These are phyloP conservation scores for Talaromyces atroroseus DNA, from an alignment of 2,329 filamentous ascomycete species.

Conservation along the genomic window DNA sequence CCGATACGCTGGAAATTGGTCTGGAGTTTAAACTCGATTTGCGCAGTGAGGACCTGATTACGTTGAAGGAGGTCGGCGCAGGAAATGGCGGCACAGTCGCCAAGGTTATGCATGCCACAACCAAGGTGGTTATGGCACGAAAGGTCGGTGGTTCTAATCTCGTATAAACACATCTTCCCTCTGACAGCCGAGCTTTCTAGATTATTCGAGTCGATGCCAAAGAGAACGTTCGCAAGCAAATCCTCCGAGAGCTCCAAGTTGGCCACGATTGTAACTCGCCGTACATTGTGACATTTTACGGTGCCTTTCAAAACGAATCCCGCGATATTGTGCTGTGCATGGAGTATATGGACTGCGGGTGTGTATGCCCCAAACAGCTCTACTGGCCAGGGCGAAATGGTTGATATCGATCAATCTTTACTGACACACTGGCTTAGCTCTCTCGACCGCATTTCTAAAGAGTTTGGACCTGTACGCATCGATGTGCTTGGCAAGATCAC, in stretches of 20 bases:
- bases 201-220: constrained; percentile 98
- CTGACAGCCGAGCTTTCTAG: constrained; percentile 42
- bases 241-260: constrained; percentile 93
- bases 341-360: constrained; percentile 99
- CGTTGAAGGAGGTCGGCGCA: constrained; percentile 88
- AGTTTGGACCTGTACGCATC: constrained; percentile 90
- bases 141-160: constrained; percentile 59
- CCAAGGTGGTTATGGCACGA: constrained; percentile 93
- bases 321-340: constrained; percentile 99
- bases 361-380: constrained; percentile 35
- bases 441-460: constrained; percentile 86
- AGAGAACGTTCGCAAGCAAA: constrained; percentile 92
- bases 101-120: constrained; percentile 92
- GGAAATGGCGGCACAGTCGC: constrained; percentile 98
- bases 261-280: constrained; percentile 97
- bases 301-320: constrained; percentile 91
- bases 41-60: constrained; percentile 83
- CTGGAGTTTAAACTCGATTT: constrained; percentile 95
- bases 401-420: constrained; percentile 8
- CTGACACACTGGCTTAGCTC: constrained; percentile 53
- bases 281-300: constrained; percentile 96
- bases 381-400: too few species aligned
- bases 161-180: neutral
- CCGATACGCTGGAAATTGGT: constrained; percentile 83
- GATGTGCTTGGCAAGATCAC: constrained; percentile 97